Base-by-base conservation (phyloP, 2,329 filamentous ascomycete genomes). In the Hortaea werneckii region DNA sequence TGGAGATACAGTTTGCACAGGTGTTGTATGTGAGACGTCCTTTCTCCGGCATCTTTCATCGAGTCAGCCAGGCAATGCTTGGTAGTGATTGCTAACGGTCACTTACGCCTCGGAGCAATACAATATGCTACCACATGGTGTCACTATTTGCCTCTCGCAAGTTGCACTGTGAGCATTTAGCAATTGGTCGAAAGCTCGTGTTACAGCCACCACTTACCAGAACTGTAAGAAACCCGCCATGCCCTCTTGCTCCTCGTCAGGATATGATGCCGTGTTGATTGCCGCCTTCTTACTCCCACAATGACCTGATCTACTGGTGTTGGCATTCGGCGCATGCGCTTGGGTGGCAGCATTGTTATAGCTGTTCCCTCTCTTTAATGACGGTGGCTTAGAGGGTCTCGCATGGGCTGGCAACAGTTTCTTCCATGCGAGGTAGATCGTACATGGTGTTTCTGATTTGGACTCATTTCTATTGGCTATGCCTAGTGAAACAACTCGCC, bases 51-150 rank as follows among this genome's bases (percentile, higher is more conserved):
- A 74, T 54, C 71, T 73, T 44, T n/a, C 7, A 13, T 12, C 12
- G 9, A 35, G 30, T 35, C 32, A 35, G 32, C 32, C 8, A 35
- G 20, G 20, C 32, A 35, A 35, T 35, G 37, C 49, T 37, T 42
- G 41, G 13, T 28, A 12, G 30, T 26, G 29, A 35, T 8, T 32
- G 29, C 27, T 29, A 28, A 37, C 34, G 10, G 10, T 27, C 20
- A 13, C 69, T 59, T 70, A 81, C 78, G 73, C 74, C 68, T 81
- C 77, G 43, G 77, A 81, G 66, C 79, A 82, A 61, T 82, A 82
- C 39, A 82, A 67, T 37, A 80, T 70, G 11, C 71, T 71, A 58
- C 77, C 76, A 60, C 74, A 74, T 11, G 79, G 79, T 29, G 75
- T 72, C 44, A 77, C 73, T 56, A 82, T 82, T 65, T 82, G 78